A percentile compares a stretch with the other conserved stretches of the same genome.
Conservation (phyloP, 352 stramenopile species). For the Phytophthora agathidicida region DNA sequence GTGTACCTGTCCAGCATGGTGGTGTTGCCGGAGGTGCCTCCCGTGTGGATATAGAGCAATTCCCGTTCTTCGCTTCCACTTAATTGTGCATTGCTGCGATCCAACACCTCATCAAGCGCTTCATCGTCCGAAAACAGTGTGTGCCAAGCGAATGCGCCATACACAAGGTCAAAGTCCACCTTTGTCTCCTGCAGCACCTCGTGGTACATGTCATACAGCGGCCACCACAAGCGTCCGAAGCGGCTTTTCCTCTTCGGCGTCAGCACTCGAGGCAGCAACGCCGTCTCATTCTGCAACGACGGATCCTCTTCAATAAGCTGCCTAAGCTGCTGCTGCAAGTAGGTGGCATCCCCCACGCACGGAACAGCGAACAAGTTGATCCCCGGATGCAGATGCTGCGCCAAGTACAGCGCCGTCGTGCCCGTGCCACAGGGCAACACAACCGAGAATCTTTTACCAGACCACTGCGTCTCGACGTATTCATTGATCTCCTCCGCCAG, state of each 20-base stretch:
- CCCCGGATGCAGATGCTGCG: constrained; percentile 57
- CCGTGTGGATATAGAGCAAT: constrained; percentile 84
- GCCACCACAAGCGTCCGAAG: constrained; percentile 72
- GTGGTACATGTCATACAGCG: constrained; percentile 62
- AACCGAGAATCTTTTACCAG: constrained; percentile 51
- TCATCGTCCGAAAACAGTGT: constrained; percentile 67
- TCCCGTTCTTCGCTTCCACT: constrained; percentile 28
- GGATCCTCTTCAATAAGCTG: constrained; percentile 43
- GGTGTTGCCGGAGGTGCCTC: constrained; percentile 73
- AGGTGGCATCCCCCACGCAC: constrained; percentile 70
- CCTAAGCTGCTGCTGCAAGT: constrained; percentile 62
- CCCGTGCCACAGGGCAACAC: constrained; percentile 80
- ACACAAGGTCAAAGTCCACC: constrained; percentile 81
- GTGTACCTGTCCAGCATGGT: constrained; percentile 76
- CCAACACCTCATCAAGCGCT: constrained; percentile 42
- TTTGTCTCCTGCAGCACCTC: constrained; percentile 63
- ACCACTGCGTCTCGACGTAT: constrained; percentile 40
- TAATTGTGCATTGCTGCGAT: constrained; percentile 1
- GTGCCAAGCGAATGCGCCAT: constrained; percentile 78
- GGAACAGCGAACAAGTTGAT: constrained; percentile 67
- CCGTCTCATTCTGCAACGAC: not conserved
- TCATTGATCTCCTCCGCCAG: constrained; percentile 78
- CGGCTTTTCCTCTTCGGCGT: constrained; percentile 53
- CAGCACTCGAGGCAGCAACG: constrained; percentile 48
- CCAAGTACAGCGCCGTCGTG: constrained; percentile 82